A percentile compares a stretch with the other conserved stretches of the same genome.
phyloP scores from a whole-genome alignment of 2,329 filamentous ascomycete species.

The Neospermospora avenae region DNA sequence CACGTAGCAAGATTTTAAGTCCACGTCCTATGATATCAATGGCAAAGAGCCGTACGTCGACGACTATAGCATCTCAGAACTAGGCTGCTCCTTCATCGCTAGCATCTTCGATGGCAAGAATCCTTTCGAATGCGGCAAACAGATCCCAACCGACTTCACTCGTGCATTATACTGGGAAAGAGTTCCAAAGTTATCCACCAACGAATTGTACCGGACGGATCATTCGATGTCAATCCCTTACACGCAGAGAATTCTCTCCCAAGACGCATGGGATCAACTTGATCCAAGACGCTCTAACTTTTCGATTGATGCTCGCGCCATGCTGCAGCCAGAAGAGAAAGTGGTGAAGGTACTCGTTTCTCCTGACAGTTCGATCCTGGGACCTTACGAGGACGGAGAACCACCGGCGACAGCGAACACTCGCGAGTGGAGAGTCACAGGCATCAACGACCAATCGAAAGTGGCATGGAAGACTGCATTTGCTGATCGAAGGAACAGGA shows the following conservation, averaged over 20 bases:
- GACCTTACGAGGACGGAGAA: not conserved
- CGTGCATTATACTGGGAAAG: not conserved
- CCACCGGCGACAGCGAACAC: not conserved
- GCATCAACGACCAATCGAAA: not conserved
- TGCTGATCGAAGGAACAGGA: not conserved
- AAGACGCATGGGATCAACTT: constrained; percentile 9
- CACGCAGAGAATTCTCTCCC: constrained; percentile 2
- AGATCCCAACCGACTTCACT: constrained; percentile 8
- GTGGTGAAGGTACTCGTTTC: not conserved
- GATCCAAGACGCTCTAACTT: not conserved
- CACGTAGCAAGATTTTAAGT: constrained; percentile 21
- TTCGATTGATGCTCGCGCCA: not conserved
- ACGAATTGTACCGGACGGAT: constrained; percentile 1
- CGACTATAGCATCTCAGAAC: constrained; percentile 19
- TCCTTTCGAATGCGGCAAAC: constrained; percentile 10
- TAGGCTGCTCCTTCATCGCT: constrained; percentile 24
- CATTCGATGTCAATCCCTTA: constrained; percentile 8
- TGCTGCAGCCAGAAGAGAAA: not conserved
- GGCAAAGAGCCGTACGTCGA: constrained; percentile 24
- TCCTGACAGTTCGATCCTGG: not conserved
- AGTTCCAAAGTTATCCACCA: not conserved
- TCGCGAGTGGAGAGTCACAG: not conserved
- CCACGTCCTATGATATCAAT: constrained; percentile 9
- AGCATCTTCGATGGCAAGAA: constrained; percentile 27
- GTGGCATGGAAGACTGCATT: not conserved